phyloP scores from a whole-genome alignment of 23 red algal genomes.

The Gracilaria vermiculophylla region DNA sequence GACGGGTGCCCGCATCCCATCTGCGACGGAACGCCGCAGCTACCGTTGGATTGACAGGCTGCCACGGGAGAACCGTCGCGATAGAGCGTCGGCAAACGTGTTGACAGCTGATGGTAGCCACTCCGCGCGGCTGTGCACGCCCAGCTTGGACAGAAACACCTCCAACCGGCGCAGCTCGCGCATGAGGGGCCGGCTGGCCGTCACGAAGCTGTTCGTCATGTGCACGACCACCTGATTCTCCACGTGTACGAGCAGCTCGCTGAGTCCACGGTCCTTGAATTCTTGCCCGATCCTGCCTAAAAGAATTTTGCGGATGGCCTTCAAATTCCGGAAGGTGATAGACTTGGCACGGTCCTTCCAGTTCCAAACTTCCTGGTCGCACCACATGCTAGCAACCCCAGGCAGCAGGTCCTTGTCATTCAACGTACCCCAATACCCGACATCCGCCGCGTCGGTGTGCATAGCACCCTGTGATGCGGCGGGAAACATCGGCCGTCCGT shows the following conservation, averaged over 20 bases:
- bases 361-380: constrained; percentile 22
- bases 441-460: constrained; percentile 41
- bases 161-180: constrained; percentile 7
- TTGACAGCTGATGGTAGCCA: constrained; percentile 9
- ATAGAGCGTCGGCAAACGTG: neutral
- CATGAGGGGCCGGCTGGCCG: constrained; percentile 19
- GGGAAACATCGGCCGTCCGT: neutral
- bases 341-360: constrained; percentile 11
- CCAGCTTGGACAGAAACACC: neutral
- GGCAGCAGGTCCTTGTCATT: neutral
- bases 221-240: constrained; percentile 29
- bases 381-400: neutral
- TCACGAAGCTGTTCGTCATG: constrained; percentile 34
- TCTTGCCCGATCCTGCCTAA: neutral
- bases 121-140: neutral
- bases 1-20: neutral
- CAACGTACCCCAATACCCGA: constrained; percentile 8
- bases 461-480: neutral
- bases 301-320: constrained; percentile 11
- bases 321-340: constrained; percentile 7
- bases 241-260: neutral
- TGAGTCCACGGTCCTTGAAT: neutral
- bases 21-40: constrained; percentile 36
- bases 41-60: neutral
- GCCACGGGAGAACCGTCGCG: constrained; percentile 19